Percentiles rank a stretch among this genome's conserved stretches.
phyloP scores from a whole-genome alignment of 1,284 basidiomycete genomes.

The Rhodotorula sp. region DNA sequence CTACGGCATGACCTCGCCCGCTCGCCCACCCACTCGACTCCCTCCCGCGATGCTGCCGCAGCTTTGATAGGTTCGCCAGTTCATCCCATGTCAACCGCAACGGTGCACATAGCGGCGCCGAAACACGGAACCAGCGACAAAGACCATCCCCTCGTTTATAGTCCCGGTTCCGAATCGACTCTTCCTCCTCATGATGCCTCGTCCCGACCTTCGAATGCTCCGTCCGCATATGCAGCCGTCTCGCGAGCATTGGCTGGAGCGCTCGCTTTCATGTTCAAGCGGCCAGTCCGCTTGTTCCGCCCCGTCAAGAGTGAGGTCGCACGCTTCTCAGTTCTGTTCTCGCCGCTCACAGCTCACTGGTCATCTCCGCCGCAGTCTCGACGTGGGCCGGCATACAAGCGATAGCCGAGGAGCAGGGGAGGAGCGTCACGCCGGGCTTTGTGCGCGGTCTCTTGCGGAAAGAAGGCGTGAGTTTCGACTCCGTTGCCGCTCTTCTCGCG shows the following conservation, averaged over 20 bases:
- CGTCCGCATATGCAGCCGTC: conserved; percentile 23
- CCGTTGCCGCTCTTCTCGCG: conserved; percentile 23
- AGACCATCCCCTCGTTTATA: conserved; percentile 1
- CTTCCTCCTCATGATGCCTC: conserved; percentile 2
- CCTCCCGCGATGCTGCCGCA: not conserved
- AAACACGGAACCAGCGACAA: too few relatives aligned
- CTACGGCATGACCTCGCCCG: too few relatives aligned
- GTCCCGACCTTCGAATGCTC: not conserved
- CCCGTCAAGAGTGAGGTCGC: conserved; percentile 46
- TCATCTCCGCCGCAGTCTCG: conserved; percentile 28
- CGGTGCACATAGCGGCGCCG: not conserved
- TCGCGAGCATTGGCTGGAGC: conserved; percentile 47
- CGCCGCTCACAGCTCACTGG: not conserved
- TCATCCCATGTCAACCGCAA: conserved; percentile 1
- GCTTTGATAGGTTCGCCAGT: not conserved
- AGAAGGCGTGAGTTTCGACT: conserved; percentile 44
- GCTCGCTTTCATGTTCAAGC: conserved; percentile 51
- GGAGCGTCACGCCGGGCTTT: conserved; percentile 46
- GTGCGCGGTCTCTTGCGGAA: conserved; percentile 45
- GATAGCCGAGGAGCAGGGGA: conserved; percentile 49
- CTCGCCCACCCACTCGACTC: not conserved
- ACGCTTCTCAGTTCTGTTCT: not conserved
- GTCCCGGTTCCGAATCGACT: not conserved
- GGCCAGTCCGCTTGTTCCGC: conserved; percentile 50
- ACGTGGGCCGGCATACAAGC: conserved; percentile 50